Conservation (phyloP, 208 protist species). For the Trypanosoma congolense region DNA sequence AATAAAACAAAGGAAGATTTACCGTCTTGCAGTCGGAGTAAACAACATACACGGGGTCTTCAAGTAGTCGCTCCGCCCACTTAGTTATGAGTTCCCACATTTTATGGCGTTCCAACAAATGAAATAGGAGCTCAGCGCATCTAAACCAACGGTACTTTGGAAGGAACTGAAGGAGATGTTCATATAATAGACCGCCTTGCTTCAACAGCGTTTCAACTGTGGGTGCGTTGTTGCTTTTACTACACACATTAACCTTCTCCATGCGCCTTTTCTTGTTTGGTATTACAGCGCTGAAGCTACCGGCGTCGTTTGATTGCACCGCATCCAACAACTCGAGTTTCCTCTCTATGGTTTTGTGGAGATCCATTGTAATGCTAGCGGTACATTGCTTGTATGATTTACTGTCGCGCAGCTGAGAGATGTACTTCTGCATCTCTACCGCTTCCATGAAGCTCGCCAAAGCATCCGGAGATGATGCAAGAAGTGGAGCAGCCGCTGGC, state of each 20-base stretch:
- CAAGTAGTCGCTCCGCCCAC: slow-evolving; percentile 48
- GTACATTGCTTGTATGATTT: slow-evolving; percentile 2
- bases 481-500: neutral
- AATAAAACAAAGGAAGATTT: slow-evolving; percentile 49
- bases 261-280: too few species aligned
- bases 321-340: slow-evolving; percentile 3
- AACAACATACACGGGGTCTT: slow-evolving; percentile 49
- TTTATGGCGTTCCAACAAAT: slow-evolving; percentile 43
- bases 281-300: too few species aligned
- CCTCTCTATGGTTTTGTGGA: slow-evolving; percentile 14
- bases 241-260: neutral
- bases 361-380: slow-evolving; percentile 6
- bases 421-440: slow-evolving; percentile 16
- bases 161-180: slow-evolving; percentile 64
- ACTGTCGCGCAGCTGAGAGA: slow-evolving; percentile 5
- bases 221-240: neutral
- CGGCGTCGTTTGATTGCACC: too few species aligned
- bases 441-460: slow-evolving; percentile 27
- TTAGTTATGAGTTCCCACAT: slow-evolving; percentile 57
- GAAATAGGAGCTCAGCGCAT: slow-evolving; percentile 59
- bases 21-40: slow-evolving; percentile 14
- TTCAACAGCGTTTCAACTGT: slow-evolving; percentile 30
- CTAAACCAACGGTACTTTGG: slow-evolving; percentile 67
- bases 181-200: slow-evolving; percentile 34
- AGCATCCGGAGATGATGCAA: slow-evolving; percentile 17